Evolutionary conservation across 345 rosid genomes (phyloP), one percentile per base, ranked within the genome.

Genomic region (Populus davidiana): DNA sequence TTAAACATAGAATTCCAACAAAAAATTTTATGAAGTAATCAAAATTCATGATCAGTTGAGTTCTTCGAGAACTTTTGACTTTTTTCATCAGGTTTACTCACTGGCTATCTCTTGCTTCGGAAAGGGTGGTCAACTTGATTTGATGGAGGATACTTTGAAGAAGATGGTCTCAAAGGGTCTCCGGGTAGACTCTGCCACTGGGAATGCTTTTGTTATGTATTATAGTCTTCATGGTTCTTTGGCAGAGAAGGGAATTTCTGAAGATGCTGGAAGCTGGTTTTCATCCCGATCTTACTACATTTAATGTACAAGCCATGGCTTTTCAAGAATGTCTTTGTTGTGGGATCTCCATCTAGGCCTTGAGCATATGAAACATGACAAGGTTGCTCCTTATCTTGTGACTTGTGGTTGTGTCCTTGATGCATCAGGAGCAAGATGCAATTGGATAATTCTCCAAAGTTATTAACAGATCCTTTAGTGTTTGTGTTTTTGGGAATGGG

Each of bases 311-410:
- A 20, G 88, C 91, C 66, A 71, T 89, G 61, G 98, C 93, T 35
- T 94, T 81, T 95, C 96, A 9, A 90, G 82, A 80, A 91, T 95
- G 94, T 84, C 89, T 50, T 76, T 93, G 77, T 88, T 95, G 62
- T 89, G 98, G 97, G 98, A 93, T 87, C 90, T 95, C 50, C 99
- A 93, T 83, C 94, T 93, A 59, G 89, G 86, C 75, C 87, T 95
- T 74, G 91, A 91, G 49, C 98, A 95, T 80, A 93, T 95, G 99
- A 85, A 79, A 73, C 84, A 86, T 71, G 84, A 85, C 62, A 74
- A 78, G 33, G 76, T 94, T 74, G 88, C 80, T 74, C 94, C 95
- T 11, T 97, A 94, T 79, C 87, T 93, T 70, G 97, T 91, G 75
- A 95, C 95, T 69, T 87, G 82, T 38, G 97, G 97, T 64, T 93